Conservation (phyloP, 1,284 basidiomycete species). For the Heliocybe sulcata region DNA sequence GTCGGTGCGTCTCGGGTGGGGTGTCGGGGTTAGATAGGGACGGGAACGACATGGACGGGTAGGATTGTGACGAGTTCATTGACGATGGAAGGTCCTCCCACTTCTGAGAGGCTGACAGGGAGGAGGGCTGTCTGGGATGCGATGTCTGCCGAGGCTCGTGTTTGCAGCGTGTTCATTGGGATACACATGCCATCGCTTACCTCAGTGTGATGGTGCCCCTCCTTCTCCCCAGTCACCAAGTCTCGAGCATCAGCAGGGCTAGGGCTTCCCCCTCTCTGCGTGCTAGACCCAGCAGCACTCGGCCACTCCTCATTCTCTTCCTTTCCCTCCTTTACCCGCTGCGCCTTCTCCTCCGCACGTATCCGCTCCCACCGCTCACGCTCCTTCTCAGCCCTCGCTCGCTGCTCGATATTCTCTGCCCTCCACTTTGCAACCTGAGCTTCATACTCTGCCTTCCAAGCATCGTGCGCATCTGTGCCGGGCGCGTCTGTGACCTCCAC, state of each 20-base stretch:
- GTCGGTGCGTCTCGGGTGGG: slow-evolving; percentile 6
- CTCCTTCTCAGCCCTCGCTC: slow-evolving; percentile 68
- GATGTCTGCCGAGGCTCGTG: neutral
- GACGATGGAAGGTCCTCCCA: slow-evolving; percentile 67
- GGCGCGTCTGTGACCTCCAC: slow-evolving; percentile 5
- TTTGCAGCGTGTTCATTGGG: neutral
- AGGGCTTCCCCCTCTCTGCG: slow-evolving; percentile 12
- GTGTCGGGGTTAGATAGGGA: slow-evolving; percentile 23
- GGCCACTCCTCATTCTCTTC: slow-evolving; percentile 45
- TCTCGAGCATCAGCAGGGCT: slow-evolving; percentile 38
- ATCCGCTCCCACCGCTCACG: slow-evolving; percentile 67
- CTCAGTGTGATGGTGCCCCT: slow-evolving; percentile 17
- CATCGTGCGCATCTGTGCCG: slow-evolving; percentile 21
- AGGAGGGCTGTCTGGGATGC: slow-evolving; percentile 9
- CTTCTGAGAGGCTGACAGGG: slow-evolving; percentile 38
- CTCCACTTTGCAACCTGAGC: slow-evolving; percentile 67
- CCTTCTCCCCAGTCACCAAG: slow-evolving; percentile 34
- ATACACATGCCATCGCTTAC: slow-evolving; percentile 9
- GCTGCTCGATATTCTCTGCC: slow-evolving; percentile 64
- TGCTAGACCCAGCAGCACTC: slow-evolving; percentile 31
- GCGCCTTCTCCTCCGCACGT: slow-evolving; percentile 31
- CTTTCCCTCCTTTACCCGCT: slow-evolving; percentile 21
- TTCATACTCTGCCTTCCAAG: slow-evolving; percentile 63
- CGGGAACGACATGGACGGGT: slow-evolving; percentile 68
- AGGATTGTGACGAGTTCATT: slow-evolving; percentile 48